phyloP scores from a whole-genome alignment of 805 yeast genomes.

The Candida schatavii region DNA sequence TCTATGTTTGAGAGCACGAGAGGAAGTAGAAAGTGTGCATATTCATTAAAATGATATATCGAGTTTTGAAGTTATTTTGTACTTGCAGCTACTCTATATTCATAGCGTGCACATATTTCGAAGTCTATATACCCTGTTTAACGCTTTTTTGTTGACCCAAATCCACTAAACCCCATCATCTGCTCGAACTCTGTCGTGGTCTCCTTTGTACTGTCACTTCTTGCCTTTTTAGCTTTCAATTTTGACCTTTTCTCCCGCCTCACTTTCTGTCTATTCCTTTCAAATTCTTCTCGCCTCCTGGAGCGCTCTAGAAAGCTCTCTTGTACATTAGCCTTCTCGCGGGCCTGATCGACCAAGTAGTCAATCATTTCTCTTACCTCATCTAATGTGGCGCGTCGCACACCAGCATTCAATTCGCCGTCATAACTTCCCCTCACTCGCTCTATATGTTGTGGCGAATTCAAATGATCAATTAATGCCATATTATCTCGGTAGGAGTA shows the following conservation, averaged over 20 bases:
- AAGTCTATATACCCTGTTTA: too few relatives aligned
- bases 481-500: constrained; percentile 79
- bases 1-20: too few relatives aligned
- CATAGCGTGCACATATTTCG: too few relatives aligned
- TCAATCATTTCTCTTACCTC: constrained; percentile 33
- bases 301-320: constrained; percentile 38
- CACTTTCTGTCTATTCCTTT: constrained; percentile 26
- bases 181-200: constrained; percentile 19
- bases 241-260: constrained; percentile 9
- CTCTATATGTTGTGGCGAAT: constrained; percentile 63
- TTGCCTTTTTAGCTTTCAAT: constrained; percentile 17
- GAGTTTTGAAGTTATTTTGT: too few relatives aligned
- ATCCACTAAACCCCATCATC: constrained; percentile 61
- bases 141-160: constrained; percentile 47
- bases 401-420: constrained; percentile 23
- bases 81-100: too few relatives aligned
- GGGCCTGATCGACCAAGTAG: constrained; percentile 24
- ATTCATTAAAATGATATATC: too few relatives aligned
- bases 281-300: constrained; percentile 34
- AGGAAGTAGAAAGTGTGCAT: too few relatives aligned
- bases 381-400: constrained; percentile 31
- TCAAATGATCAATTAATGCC: constrained; percentile 79
- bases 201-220: constrained; percentile 10
- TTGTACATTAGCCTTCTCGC: constrained; percentile 43
- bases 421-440: constrained; percentile 23